phyloP scores from a whole-genome alignment of 225 moss, liverwort and hornwort genomes.

The Anthoceros angustus region DNA sequence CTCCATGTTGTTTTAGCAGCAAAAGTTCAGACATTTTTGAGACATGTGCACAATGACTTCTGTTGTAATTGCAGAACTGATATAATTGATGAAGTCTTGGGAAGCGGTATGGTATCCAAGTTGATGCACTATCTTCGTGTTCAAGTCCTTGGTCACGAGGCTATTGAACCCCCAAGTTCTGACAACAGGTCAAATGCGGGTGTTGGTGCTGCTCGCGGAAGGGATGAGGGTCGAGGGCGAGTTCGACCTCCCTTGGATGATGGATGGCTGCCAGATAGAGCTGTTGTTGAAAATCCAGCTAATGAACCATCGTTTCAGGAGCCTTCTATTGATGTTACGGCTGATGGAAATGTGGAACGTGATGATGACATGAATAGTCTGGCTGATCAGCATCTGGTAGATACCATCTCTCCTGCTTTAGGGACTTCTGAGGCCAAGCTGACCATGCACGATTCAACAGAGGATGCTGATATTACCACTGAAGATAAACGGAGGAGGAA shows the following conservation, averaged over 20 bases:
- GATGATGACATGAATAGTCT: conserved; percentile 40
- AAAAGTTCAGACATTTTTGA: neutral
- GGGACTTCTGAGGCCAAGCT: conserved; percentile 44
- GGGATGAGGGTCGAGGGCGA: conserved; percentile 76
- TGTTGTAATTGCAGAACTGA: conserved; percentile 44
- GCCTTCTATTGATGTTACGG: conserved; percentile 36
- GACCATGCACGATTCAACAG: conserved; percentile 69
- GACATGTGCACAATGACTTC: neutral
- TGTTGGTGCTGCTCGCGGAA: conserved; percentile 49
- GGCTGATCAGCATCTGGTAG: conserved; percentile 40
- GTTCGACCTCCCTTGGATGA: conserved; percentile 53
- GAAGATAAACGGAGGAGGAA: conserved; percentile 69
- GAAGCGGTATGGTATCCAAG: conserved; percentile 83
- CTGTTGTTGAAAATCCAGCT: conserved; percentile 29
- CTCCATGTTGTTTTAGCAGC: neutral
- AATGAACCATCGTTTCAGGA: conserved; percentile 35
- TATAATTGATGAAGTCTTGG: conserved; percentile 84
- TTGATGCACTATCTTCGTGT: conserved; percentile 93
- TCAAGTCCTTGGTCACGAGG: conserved; percentile 63
- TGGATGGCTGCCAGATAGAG: conserved; percentile 26
- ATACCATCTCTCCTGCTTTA: conserved; percentile 16
- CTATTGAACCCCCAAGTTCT: conserved; percentile 19
- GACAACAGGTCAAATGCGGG: conserved; percentile 45
- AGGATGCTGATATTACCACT: conserved; percentile 70
- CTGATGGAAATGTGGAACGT: conserved; percentile 52